Evolutionary conservation across 257 asterid species (phyloP), one percentile per base, ranked within the genome.

Genomic region (Misopates orontium): DNA sequence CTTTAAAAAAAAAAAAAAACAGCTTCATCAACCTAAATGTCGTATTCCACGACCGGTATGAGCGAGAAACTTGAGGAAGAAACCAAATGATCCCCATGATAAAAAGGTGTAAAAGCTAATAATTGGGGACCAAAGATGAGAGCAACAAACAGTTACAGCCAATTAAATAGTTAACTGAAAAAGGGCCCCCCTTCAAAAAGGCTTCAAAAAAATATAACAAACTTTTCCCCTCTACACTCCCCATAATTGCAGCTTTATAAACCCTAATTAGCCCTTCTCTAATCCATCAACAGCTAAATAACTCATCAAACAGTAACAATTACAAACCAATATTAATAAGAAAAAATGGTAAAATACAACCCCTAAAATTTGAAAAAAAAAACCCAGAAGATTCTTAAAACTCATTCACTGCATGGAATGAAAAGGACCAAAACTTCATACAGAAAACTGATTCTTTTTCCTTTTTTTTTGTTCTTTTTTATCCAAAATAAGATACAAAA

Each of bases 351-450:
- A 28, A 28, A 28, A 28, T 23, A 36, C 47, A 44, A 52, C 63
- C 56, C 19, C 68, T 62, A 62, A 67, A 50, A 25, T 48, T 7
- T 2, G 7, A 3, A 28, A 20, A 44, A 74, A 16, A 59, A 59
- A 56, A 62, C 56, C 73, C 59, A 41, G 57, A 71, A 52, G 61
- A 50, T 52, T 53, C 69, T 16, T n/a, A 59, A 48, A 44, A 61
- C 52, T 41, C 51, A 48, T 68, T 56, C 78, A 61, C 47, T 55
- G 76, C 84, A 79, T 79, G 84, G 81, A 75, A 72, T 39, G 42
- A 64, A 65, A 66, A 63, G 41, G 69, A 54, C 60, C 17, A 66
- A 21, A 71, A 28, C 56, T 41, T 20, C 71, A 64, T 56, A 50
- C 41, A 60, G 53, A 68, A 12, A 56, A 55, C 64, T 14, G 39